Evolutionary conservation across 805 yeast species (phyloP), one percentile per base, ranked within the genome.

Genomic region (Torulaspora franciscae): DNA sequence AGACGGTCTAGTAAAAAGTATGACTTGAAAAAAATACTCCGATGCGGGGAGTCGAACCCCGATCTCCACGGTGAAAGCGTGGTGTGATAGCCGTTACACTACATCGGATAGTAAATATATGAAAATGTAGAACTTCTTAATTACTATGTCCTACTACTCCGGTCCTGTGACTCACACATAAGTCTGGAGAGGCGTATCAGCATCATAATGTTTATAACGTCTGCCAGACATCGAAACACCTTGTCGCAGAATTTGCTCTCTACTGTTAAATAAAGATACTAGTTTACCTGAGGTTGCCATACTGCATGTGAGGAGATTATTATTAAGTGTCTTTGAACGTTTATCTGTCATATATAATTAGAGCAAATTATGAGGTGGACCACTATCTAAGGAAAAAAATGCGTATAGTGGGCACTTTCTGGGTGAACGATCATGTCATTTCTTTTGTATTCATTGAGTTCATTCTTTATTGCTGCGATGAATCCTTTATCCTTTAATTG

Each of bases 381-480:
- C 5, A 27, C 40, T 27, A 6, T 10, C 13, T n/a, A 27, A 11
- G 22, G 37, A 58, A 81, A 83, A 60, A 75, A 81, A 56, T 85
- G 91, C 6, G 91, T 85, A 59, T 79, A 75, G 25, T 66, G 62
- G 44, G 71, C 73, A 30, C 86, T 79, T 29, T 69, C 66, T 45
- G 76, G 81, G 60, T 85, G 88, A 28, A 85, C 84, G 30, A 69
- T 62, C 95, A 85, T 85, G 45, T 77, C 83, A 44, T 67, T 68
- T 49, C 76, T 72, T 59, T 85, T 85, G 65, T 67, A 83, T 22
- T 70, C 67, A 56, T 85, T 85, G 54, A 85, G 62, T 58, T 85
- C 91, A 32, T 68, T 65, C 60, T 85, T 79, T 52, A 85, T 79
- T 41, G 53, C 47, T 1, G 52, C 49, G n/a, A 63, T 45, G 27